A percentile compares a stretch with the other conserved stretches of the same genome.
These are phyloP conservation scores for Cyberlindnera euphorbiiphila DNA, from an alignment of 805 yeast genomes.

Conservation along the genomic window DNA sequence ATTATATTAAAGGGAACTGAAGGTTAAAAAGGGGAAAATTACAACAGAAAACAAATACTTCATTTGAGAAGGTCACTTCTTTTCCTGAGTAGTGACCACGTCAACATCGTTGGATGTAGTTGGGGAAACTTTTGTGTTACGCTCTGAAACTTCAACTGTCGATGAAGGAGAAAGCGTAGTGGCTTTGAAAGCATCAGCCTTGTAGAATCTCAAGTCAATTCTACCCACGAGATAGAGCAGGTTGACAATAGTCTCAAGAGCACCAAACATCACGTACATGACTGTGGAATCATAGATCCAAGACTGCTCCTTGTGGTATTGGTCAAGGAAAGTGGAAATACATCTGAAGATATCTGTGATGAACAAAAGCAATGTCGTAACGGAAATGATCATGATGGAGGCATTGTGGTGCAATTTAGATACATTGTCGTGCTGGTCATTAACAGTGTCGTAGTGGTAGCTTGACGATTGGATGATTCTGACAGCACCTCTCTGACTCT, in stretches of 20 bases:
- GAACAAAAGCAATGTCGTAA: slow-evolving; percentile 47
- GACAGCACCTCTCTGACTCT: slow-evolving; percentile 38
- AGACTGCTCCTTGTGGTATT: slow-evolving; percentile 31
- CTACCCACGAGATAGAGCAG: slow-evolving; percentile 56
- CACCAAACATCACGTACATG: slow-evolving; percentile 69
- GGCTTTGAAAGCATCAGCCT: slow-evolving; percentile 51
- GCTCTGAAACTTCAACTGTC: slow-evolving; percentile 4
- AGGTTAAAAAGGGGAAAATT: no score
- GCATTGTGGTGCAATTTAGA: slow-evolving; percentile 42
- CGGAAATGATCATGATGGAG: slow-evolving; percentile 41
- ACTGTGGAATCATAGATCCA: slow-evolving; percentile 54
- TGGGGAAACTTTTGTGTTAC: neutral
- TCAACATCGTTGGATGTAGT: neutral
- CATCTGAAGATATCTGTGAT: slow-evolving; percentile 49
- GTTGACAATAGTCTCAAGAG: slow-evolving; percentile 56
- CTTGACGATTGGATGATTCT: slow-evolving; percentile 61
- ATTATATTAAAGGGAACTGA: no score
- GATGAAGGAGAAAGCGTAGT: neutral
- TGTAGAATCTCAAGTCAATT: slow-evolving; percentile 74
- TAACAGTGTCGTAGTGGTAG: slow-evolving; percentile 33
- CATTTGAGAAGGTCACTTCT: neutral
- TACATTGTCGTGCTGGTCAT: slow-evolving; percentile 14
- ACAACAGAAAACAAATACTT: no score
- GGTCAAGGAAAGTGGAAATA: slow-evolving; percentile 40
- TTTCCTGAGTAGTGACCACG: no score